Conservation (phyloP, 352 stramenopile genomes). For the Thalassiosira mediterranea region DNA sequence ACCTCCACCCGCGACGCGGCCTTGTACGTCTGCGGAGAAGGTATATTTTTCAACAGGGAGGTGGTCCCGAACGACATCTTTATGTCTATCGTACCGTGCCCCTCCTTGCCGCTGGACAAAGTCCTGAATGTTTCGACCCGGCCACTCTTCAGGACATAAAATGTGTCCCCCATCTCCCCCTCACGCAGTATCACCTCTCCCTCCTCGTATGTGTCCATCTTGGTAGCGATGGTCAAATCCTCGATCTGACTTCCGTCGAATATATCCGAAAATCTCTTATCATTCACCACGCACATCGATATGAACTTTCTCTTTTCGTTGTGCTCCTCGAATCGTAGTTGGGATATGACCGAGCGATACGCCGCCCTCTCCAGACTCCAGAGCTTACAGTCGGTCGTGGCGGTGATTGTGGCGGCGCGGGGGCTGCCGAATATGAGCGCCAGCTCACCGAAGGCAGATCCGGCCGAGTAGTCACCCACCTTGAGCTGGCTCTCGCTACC, state of each 20-base stretch:
- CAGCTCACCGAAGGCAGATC: slow-evolving; percentile 89
- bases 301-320: slow-evolving; percentile 42
- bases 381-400: slow-evolving; percentile 73
- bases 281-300: slow-evolving; percentile 88
- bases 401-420: slow-evolving; percentile 88
- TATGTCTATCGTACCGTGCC: slow-evolving; percentile 16
- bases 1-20: slow-evolving; percentile 63
- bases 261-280: slow-evolving; percentile 86
- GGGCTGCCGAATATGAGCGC: slow-evolving; percentile 93
- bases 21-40: slow-evolving; percentile 85
- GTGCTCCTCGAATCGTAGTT: slow-evolving; percentile 46
- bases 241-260: slow-evolving; percentile 53
- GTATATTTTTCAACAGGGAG: slow-evolving; percentile 89
- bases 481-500: slow-evolving; percentile 28
- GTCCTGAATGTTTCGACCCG: slow-evolving; percentile 55
- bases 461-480: slow-evolving; percentile 48
- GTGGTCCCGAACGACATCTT: slow-evolving; percentile 82
- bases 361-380: slow-evolving; percentile 38
- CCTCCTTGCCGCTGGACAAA: too few species aligned
- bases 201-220: slow-evolving; percentile 81
- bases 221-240: slow-evolving; percentile 61
- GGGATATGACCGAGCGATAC: slow-evolving; percentile 40
- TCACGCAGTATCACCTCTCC: slow-evolving; percentile 92
- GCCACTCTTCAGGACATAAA: slow-evolving; percentile 72
- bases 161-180: slow-evolving; percentile 75